Conservation (phyloP, 2,329 filamentous ascomycete genomes). For the Verticillium klebahnii region DNA sequence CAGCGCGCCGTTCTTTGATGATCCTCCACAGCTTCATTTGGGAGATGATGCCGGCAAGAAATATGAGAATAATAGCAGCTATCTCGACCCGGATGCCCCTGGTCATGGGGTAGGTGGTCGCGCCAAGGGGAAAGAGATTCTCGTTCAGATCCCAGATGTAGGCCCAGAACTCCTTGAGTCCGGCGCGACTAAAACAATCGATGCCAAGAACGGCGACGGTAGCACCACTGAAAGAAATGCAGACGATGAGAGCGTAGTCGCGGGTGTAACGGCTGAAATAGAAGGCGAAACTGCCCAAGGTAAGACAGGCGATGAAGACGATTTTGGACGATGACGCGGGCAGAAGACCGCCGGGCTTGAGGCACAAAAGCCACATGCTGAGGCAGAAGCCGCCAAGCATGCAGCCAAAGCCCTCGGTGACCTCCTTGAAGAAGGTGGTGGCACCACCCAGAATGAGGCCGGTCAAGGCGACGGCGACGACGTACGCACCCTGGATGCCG, state of each 20-base stretch:
- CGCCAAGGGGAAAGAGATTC: conserved; percentile 71
- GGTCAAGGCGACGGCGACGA: conserved; percentile 71
- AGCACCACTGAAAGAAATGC: conserved; percentile 76
- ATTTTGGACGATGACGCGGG: conserved; percentile 54
- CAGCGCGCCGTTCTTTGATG: conserved; percentile 57
- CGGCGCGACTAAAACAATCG: conserved; percentile 86
- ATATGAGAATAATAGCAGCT: conserved; percentile 70
- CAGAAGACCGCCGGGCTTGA: conserved; percentile 73
- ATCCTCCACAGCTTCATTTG: conserved; percentile 85
- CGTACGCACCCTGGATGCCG: conserved; percentile 78
- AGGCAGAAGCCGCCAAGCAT: conserved; percentile 81
- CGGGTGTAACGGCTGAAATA: conserved; percentile 78
- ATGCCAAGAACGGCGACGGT: conserved; percentile 78
- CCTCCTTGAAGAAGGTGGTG: conserved; percentile 74
- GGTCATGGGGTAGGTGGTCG: conserved; percentile 77
- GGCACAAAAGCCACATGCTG: conserved; percentile 83
- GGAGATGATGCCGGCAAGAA: conserved; percentile 71
- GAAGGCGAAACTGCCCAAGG: conserved; percentile 61
- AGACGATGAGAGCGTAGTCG: conserved; percentile 69
- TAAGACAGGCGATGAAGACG: conserved; percentile 72
- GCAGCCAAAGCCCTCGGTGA: conserved; percentile 78
- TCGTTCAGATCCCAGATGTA: conserved; percentile 85
- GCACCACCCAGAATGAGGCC: conserved; percentile 69
- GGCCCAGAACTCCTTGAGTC: conserved; percentile 92
- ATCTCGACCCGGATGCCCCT: conserved; percentile 83